Evolutionary conservation across 2,329 filamentous ascomycete genomes (phyloP).

Genomic region (Ascochyta pisi): DNA sequence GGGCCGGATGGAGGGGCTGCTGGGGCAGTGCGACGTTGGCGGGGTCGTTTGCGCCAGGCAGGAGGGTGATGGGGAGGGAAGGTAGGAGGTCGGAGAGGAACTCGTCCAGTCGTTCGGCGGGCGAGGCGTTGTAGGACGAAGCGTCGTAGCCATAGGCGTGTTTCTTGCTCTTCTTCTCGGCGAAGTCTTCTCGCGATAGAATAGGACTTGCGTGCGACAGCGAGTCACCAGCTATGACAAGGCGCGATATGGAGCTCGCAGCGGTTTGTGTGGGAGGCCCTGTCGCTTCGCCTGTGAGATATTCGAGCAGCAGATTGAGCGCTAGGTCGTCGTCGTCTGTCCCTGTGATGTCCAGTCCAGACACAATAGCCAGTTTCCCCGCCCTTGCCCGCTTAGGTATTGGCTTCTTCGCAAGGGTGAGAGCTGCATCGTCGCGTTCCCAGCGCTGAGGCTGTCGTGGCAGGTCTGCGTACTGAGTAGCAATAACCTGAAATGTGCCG

Average conservation of each 20-base stretch:
- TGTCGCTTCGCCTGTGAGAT: conserved; percentile 81
- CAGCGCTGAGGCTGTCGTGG: conserved; percentile 82
- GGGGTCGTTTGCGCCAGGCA: conserved; percentile 84
- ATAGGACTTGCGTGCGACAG: conserved; percentile 62
- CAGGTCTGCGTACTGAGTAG: conserved; percentile 86
- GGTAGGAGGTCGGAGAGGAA: conserved; percentile 84
- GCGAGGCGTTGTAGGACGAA: conserved; percentile 83
- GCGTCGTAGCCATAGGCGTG: conserved; percentile 92
- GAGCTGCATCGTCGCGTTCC: conserved; percentile 65
- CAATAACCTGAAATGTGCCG: conserved; percentile 91
- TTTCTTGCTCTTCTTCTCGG: conserved; percentile 63
- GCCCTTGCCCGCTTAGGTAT: conserved; percentile 54
- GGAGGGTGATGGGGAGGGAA: conserved; percentile 83
- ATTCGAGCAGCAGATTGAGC: conserved; percentile 82
- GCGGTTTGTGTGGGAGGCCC: conserved; percentile 65
- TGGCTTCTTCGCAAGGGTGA: conserved; percentile 39
- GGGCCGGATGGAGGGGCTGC: conserved; percentile 88
- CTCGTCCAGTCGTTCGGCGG: conserved; percentile 81
- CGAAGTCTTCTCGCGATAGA: conserved; percentile 55
- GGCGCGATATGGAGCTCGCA: conserved; percentile 74
- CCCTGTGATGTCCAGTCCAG: conserved; percentile 83
- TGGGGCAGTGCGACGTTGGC: conserved; percentile 91
- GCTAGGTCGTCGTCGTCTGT: conserved; percentile 76
- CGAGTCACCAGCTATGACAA: conserved; percentile 93
- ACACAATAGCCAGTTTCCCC: conserved; percentile 85